phyloP scores from a whole-genome alignment of 768 basidiomycete genomes.

The Chalciporus chontae region DNA sequence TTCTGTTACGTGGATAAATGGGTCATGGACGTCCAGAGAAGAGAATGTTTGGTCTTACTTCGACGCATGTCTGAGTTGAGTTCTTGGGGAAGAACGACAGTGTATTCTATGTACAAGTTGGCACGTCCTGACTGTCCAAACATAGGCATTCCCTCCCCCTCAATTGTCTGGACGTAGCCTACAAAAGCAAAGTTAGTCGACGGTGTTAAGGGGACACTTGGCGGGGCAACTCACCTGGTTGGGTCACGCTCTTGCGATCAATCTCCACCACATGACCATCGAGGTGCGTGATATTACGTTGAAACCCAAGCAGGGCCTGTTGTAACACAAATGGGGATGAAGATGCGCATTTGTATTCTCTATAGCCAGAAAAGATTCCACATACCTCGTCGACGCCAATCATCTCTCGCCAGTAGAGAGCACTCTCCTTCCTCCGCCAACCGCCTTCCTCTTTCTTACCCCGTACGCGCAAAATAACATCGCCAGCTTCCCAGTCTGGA shows the following conservation, averaged over 20 bases:
- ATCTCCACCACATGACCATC: constrained; percentile 80
- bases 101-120: constrained; percentile 91
- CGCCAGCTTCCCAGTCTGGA: constrained; percentile 94
- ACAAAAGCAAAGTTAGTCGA: constrained; percentile 4
- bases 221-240: constrained; percentile 60
- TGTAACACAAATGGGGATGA: constrained; percentile 28
- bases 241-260: constrained; percentile 76
- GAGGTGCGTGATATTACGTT: constrained; percentile 85
- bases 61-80: constrained; percentile 62
- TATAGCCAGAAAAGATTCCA: not conserved
- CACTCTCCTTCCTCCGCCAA: constrained; percentile 86
- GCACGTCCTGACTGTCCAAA: constrained; percentile 60
- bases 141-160: constrained; percentile 87
- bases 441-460: constrained; percentile 75
- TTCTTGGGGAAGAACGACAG: constrained; percentile 79
- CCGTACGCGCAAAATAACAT: constrained; percentile 82
- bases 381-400: constrained; percentile 84
- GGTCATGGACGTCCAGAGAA: not conserved
- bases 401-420: constrained; percentile 89
- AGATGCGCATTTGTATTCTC: not conserved
- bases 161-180: constrained; percentile 84
- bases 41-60: constrained; percentile 53
- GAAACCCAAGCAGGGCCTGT: constrained; percentile 95
- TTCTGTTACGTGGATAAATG: constrained; percentile 38
- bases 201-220: not conserved